Conservation (phyloP, 129 eudicot genomes). For the Flaveria brownii region DNA sequence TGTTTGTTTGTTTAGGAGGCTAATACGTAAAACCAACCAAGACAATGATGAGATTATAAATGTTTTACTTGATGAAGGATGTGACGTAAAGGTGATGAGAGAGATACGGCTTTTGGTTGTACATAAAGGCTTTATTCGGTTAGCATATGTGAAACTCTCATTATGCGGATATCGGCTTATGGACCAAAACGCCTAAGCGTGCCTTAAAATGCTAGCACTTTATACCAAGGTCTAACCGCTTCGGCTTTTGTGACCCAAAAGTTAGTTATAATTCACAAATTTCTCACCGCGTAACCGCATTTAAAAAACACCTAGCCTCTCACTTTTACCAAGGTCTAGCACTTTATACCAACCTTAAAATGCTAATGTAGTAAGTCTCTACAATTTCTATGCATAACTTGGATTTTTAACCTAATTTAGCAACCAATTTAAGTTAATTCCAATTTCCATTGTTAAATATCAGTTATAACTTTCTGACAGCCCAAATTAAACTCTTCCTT, state of each 20-base stretch:
- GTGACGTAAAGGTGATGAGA: not conserved
- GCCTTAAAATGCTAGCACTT: not conserved
- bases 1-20: too few species aligned
- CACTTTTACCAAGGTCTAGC: too few species aligned
- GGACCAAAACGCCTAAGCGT: not conserved
- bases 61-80: not conserved
- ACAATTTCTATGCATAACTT: not conserved
- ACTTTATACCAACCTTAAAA: not conserved
- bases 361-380: not conserved
- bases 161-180: too few species aligned
- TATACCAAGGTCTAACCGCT: too few species aligned
- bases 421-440: not conserved
- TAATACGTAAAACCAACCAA: not conserved
- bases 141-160: too few species aligned
- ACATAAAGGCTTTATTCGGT: too few species aligned
- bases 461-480: constrained; percentile 1
- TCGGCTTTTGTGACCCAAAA: too few species aligned
- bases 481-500: constrained; percentile 17
- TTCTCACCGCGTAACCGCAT: too few species aligned
- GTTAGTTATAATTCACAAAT: too few species aligned
- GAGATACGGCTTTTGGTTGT: not conserved
- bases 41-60: not conserved
- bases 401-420: constrained; percentile 10
- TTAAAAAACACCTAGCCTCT: too few species aligned
- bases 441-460: not conserved